Evolutionary conservation across 345 rosid genomes (phyloP).

Genomic region (Aurinia saxatilis): DNA sequence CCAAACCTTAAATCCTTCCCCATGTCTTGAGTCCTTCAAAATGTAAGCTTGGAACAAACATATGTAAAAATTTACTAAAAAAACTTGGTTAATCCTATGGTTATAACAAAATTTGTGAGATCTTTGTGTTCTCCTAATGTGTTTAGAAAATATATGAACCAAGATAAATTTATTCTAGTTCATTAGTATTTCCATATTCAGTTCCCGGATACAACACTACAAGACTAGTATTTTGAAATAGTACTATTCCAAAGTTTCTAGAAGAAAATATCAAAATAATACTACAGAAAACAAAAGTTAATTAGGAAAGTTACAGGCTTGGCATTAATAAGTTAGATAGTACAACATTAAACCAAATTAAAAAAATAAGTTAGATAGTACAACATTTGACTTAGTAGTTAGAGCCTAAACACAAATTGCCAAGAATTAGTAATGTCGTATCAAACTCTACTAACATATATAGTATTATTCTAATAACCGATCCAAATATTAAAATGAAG

Average conservation of each 20-base stretch:
- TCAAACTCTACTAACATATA: background rate
- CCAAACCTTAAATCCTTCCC: background rate
- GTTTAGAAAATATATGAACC: too few species aligned
- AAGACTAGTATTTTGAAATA: too few species aligned
- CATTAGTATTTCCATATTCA: background rate
- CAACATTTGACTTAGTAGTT: conserved; percentile 9
- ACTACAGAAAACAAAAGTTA: background rate
- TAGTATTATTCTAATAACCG: background rate
- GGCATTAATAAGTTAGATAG: background rate
- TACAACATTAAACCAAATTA: background rate
- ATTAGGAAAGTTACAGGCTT: background rate
- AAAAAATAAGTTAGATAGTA: background rate
- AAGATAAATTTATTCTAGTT: too few species aligned
- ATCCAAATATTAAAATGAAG: background rate
- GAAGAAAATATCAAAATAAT: background rate
- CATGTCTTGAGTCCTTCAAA: background rate
- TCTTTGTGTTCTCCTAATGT: too few species aligned
- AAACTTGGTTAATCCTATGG: too few species aligned
- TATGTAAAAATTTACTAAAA: too few species aligned
- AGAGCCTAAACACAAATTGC: conserved; percentile 7
- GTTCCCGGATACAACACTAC: background rate
- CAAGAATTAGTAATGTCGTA: background rate
- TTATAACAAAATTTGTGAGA: too few species aligned
- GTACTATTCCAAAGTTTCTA: background rate
- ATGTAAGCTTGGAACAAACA: background rate